Evolutionary conservation across 768 basidiomycete genomes (phyloP).

Genomic region (Tricholoma sp.): DNA sequence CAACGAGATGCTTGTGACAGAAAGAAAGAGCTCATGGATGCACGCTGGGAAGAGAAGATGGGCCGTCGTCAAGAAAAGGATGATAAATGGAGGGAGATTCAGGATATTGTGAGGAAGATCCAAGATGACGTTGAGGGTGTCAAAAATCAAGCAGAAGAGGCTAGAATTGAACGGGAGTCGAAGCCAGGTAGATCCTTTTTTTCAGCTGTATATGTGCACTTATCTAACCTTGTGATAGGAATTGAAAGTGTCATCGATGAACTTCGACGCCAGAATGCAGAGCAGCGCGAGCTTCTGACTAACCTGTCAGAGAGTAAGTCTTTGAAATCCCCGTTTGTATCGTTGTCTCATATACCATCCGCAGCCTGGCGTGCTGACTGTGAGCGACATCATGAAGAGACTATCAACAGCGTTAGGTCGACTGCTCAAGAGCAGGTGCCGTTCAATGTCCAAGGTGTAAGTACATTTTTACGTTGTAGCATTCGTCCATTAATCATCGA

Average conservation of each 20-base stretch:
- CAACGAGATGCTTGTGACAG: constrained; percentile 54
- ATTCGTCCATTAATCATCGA: not conserved
- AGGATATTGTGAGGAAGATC: constrained; percentile 57
- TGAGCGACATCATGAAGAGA: constrained; percentile 59
- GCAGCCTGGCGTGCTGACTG: constrained; percentile 68
- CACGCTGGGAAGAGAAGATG: constrained; percentile 61
- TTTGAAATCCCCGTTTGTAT: not conserved
- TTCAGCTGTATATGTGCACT: not conserved
- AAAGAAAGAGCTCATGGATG: constrained; percentile 58
- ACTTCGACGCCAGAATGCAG: constrained; percentile 51
- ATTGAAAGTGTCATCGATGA: constrained; percentile 58
- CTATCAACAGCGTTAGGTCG: constrained; percentile 58
- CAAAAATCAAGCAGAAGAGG: constrained; percentile 46
- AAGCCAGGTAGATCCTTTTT: constrained; percentile 46
- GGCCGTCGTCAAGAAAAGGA: constrained; percentile 56
- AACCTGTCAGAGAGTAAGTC: constrained; percentile 52
- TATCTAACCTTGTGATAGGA: constrained; percentile 28
- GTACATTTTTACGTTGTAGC: constrained; percentile 15
- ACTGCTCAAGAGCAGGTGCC: constrained; percentile 75
- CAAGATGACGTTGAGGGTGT: constrained; percentile 51
- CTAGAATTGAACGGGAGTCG: constrained; percentile 43
- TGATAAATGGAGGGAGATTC: constrained; percentile 47
- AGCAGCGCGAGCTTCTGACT: constrained; percentile 52
- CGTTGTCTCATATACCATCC: constrained; percentile 3
- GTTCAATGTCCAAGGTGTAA: constrained; percentile 79